Conservation (phyloP, 495 filamentous ascomycete species). For the Xylaria castorea region DNA sequence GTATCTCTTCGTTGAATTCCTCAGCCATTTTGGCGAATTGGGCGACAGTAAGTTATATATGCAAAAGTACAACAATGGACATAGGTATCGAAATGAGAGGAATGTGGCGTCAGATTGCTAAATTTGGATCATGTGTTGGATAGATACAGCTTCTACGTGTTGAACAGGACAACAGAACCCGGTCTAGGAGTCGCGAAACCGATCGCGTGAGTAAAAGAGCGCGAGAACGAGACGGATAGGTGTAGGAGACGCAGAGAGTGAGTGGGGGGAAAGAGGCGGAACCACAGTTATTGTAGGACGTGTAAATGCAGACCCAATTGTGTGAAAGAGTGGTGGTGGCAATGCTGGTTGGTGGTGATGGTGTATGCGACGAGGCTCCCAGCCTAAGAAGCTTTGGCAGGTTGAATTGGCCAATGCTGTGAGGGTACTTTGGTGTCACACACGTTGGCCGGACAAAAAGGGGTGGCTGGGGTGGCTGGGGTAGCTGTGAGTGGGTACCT, state of each 20-base stretch:
- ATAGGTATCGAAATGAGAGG: background rate
- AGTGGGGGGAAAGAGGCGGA: background rate
- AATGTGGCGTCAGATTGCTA: background rate
- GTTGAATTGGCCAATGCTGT: constrained; percentile 23
- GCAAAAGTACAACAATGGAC: background rate
- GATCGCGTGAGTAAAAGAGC: background rate
- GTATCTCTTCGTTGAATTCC: constrained; percentile 45
- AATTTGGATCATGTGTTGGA: background rate
- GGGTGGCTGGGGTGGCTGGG: constrained; percentile 15
- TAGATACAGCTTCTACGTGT: background rate
- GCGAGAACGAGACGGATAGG: background rate
- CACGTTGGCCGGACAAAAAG: constrained; percentile 25
- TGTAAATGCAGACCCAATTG: background rate
- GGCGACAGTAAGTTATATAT: background rate
- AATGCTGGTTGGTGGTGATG: background rate
- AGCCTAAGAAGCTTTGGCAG: constrained; percentile 1
- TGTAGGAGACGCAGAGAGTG: background rate
- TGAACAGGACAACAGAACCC: background rate
- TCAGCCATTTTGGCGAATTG: constrained; percentile 44
- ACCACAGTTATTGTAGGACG: background rate
- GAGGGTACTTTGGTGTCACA: background rate
- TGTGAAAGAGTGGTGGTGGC: background rate
- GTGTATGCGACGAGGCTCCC: constrained; percentile 6
- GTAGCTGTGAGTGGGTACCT: too few species aligned
- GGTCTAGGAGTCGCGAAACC: background rate